phyloP scores from a whole-genome alignment of 2,329 filamentous ascomycete genomes.

The Fusarium pseudocircinatum region DNA sequence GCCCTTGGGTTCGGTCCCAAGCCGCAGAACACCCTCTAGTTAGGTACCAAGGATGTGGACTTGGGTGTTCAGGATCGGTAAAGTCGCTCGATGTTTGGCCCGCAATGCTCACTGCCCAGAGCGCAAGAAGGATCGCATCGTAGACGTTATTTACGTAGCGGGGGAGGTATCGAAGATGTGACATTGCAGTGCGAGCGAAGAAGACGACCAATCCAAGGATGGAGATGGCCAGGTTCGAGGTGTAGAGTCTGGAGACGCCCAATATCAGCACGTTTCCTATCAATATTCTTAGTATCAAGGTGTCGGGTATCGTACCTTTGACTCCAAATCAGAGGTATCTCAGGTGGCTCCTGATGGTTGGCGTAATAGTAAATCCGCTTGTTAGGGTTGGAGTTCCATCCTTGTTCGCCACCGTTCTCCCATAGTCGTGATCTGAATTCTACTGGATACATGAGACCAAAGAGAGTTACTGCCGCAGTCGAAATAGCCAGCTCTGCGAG shows the following conservation, averaged over 20 bases:
- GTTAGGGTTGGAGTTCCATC: conserved; percentile 46
- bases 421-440: conserved; percentile 39
- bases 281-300: accelerated
- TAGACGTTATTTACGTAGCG: conserved; percentile 41
- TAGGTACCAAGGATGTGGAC: conserved; percentile 43
- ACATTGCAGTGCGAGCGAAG: conserved; percentile 38
- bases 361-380: conserved; percentile 45
- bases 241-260: conserved; percentile 34
- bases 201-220: conserved; percentile 44
- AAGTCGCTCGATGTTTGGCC: conserved; percentile 40
- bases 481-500: conserved; percentile 34
- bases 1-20: conserved; percentile 18
- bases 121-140: conserved; percentile 40
- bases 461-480: conserved; percentile 21
- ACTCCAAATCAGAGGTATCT: conserved; percentile 43
- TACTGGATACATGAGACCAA: conserved; percentile 39
- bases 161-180: conserved; percentile 37
- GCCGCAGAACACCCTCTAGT: conserved; percentile 30
- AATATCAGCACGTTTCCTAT: neutral
- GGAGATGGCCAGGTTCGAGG: conserved; percentile 44
- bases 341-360: conserved; percentile 44
- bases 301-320: conserved; percentile 31
- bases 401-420: conserved; percentile 43
- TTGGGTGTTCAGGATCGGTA: conserved; percentile 38
- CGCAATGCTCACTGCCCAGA: conserved; percentile 43